A percentile compares a stretch with the other conserved stretches of the same genome.
These are phyloP conservation scores for Scleroderma bovista DNA, from an alignment of 768 basidiomycete genomes.

Conservation along the genomic window DNA sequence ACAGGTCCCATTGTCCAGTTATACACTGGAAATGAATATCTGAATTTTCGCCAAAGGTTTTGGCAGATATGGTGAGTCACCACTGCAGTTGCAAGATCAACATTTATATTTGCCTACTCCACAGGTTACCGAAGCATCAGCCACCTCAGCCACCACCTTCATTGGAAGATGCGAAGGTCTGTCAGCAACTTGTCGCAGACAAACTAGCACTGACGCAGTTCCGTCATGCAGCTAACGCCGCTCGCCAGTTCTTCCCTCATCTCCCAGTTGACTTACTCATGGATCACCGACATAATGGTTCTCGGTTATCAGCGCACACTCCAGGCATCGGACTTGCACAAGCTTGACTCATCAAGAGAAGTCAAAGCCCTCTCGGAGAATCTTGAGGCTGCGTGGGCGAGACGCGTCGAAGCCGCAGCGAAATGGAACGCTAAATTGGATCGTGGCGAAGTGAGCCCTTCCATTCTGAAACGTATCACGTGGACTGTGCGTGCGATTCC, in stretches of 20 bases:
- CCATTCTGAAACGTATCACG: constrained; percentile 30
- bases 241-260: not conserved
- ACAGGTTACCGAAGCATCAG: constrained; percentile 53
- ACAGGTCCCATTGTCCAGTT: constrained; percentile 20
- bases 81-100: not conserved
- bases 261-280: not conserved
- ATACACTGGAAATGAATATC: constrained; percentile 34
- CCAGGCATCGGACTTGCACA: constrained; percentile 73
- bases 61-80: constrained; percentile 49
- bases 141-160: constrained; percentile 52
- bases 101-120: not conserved
- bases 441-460: constrained; percentile 40
- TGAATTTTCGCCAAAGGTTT: constrained; percentile 42
- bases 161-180: not conserved
- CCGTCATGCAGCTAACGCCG: not conserved
- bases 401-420: constrained; percentile 41
- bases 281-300: constrained; percentile 25
- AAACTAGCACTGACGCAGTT: too few species aligned
- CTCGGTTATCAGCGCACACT: constrained; percentile 69
- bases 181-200: not conserved
- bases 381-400: constrained; percentile 52
- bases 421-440: constrained; percentile 50
- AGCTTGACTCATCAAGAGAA: constrained; percentile 47
- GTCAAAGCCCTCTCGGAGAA: constrained; percentile 43
- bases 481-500: constrained; percentile 32